Evolutionary conservation across 257 asterid genomes (phyloP), one percentile per base, ranked within the genome.

Genomic region (Linaria vulgaris): DNA sequence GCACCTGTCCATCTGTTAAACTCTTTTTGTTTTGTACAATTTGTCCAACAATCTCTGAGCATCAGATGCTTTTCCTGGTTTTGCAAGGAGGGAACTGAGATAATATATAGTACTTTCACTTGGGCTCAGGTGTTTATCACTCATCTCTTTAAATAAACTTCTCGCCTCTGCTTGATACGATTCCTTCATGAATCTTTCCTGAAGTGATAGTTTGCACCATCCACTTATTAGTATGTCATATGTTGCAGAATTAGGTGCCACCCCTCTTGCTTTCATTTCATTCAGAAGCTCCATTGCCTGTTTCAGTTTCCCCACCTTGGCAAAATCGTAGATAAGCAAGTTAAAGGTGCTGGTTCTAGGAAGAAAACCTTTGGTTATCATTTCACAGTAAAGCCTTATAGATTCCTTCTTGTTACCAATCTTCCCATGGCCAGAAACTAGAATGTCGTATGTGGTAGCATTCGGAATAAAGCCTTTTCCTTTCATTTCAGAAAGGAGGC

Each of bases 201-300:
- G 80, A 58, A 51, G 75, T 22, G 95, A 79, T 49, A 85, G 71
- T 66, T 82, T 52, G 71, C 92, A 91, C 95, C 98, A 92, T 44
- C 96, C 97, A 66, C 76, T 57, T 69, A 92, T 69, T 13, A 92
- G 82, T 70, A 89, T 74, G 83, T 92, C 91, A 64, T 87, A 89
- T 3, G 96, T 89, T 31, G 96, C 81, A 43, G 96, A 74, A 74
- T 77, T 87, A n/a, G 95, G 90, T 49, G 31, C 19, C 39, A 80
- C 90, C 23, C 89, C 85, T 75, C 96, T 78, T 66, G 72, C 57
- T 69, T 83, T 80, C 96, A 92, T 87, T 77, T 92, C 99, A 22
- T 77, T 80, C 85, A 83, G 56, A 75, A 92, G 86, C 81, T 92
- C 99, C 76, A 78, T 78, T 16, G 97, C 95, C 57, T 92, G 95